A percentile compares a stretch with the other conserved stretches of the same genome.
phyloP scores from a whole-genome alignment of 768 basidiomycete species.

The Boletus subcaerulescens region DNA sequence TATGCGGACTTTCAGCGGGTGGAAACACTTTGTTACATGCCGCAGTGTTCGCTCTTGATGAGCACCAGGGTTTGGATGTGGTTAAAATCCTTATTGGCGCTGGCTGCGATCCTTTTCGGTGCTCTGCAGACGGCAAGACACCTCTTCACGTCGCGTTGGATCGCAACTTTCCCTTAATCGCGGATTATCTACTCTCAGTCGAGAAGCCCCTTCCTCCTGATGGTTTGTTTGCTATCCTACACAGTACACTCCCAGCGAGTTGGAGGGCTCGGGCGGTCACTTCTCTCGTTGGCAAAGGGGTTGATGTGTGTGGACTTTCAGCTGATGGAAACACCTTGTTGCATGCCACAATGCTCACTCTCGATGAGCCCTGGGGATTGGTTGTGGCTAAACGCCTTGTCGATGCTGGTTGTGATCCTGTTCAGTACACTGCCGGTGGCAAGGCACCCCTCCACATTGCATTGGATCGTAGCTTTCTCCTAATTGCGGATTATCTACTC shows the following conservation, averaged over 20 bases:
- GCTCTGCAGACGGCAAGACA: background rate
- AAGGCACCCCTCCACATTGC: slow-evolving; percentile 7
- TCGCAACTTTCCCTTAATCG: background rate
- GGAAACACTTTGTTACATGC: background rate
- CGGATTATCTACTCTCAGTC: background rate
- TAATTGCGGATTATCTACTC: background rate
- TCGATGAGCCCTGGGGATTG: too few relatives aligned
- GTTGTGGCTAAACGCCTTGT: background rate
- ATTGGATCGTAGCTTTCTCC: background rate
- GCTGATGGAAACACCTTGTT: background rate
- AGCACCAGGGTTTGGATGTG: background rate
- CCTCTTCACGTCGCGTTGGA: slow-evolving; percentile 2
- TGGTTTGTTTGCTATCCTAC: background rate
- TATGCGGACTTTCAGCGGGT: background rate
- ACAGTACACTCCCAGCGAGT: background rate
- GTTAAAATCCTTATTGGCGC: background rate
- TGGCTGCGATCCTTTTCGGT: background rate
- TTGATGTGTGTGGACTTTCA: background rate
- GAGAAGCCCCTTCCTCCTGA: background rate
- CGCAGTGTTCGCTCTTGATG: background rate
- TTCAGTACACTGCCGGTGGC: background rate
- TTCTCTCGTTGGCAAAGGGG: background rate
- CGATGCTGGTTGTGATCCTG: slow-evolving; percentile 5
- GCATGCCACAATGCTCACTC: background rate
- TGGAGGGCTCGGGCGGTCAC: background rate